Base-by-base conservation (phyloP, 192 early-diverging fungal species). In the Endogone sp. region DNA sequence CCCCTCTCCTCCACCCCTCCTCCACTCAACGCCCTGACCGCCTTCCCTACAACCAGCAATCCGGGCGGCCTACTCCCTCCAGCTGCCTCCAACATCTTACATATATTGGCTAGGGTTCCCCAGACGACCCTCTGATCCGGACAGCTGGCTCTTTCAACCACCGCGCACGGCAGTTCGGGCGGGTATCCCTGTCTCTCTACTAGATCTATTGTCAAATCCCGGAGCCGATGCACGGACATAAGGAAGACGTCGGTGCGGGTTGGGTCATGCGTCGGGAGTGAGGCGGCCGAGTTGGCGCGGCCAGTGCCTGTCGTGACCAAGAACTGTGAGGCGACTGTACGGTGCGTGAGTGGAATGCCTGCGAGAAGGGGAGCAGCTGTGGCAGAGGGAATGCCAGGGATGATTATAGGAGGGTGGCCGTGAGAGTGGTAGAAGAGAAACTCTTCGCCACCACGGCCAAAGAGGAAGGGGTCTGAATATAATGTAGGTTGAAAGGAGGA, bases 401-500 rank as follows among this genome's bases (percentile, higher is more conserved):
- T 73, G 4, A 92, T 82, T 29, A 80, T 75, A 2, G 74, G 71
- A 60, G 84, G 79, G 62, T 85, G 88, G 23, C 94, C 94, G 66
- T 87, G 77, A 10, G 80, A 70, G 28, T 85, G 79, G 75, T 93
- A 92, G 64, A 87, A 91, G n/a, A 91, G 61, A 20, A 91, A 77
- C 70, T 98, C 96, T 75, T 98, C 96, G 25, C 89, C 94, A 44
- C 95, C 96, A 58, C 96, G 89, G 26, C 95, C 96, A 79, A 95
- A 96, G 26, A 98, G 84, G 78, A 91, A 96, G 59, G 93, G 93
- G 73, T 98, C n/a, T n/a, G n/a, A n/a, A n/a, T n/a, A n/a, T n/a
- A n/a, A n/a, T n/a, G n/a, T 94, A n/a, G n/a, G n/a, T n/a, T n/a
- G n/a, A n/a, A n/a, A n/a, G n/a, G n/a, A n/a, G n/a, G n/a, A 28